A percentile compares a stretch with the other conserved stretches of the same genome.
Evolutionary conservation across 176 grass and related monocot species (phyloP).

Genomic region (Neostapfia colusana): DNA sequence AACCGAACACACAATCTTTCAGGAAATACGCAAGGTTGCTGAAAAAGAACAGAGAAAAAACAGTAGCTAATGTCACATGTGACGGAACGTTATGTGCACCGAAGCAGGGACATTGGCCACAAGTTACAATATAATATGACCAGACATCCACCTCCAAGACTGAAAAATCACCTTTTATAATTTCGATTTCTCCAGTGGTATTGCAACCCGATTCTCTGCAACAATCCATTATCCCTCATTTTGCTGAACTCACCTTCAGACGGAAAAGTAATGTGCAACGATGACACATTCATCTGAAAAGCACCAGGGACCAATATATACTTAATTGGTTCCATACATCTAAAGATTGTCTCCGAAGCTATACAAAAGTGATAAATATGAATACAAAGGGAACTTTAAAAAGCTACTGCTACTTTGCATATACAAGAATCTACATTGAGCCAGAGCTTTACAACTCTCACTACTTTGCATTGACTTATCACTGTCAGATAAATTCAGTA

Average conservation of each 20-base stretch:
- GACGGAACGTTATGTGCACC: background rate
- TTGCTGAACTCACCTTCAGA: conserved; percentile 80
- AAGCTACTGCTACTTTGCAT: conserved; percentile 7
- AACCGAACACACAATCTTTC: background rate
- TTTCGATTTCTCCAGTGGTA: conserved; percentile 97
- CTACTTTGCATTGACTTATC: background rate
- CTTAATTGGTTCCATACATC: conserved; percentile 22
- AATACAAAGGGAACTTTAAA: background rate
- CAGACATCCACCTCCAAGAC: conserved; percentile 24
- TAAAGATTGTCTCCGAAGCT: background rate
- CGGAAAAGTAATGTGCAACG: conserved; percentile 95
- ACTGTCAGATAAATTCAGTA: background rate
- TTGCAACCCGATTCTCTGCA: conserved; percentile 86
- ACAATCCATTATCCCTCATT: conserved; percentile 70
- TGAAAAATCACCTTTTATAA: conserved; percentile 62
- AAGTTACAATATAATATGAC: conserved; percentile 23
- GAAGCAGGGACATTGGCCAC: background rate
- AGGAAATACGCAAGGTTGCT: conserved; percentile 11
- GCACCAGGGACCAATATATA: conserved; percentile 31
- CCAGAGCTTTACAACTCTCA: conserved; percentile 1
- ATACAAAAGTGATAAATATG: conserved; percentile 1
- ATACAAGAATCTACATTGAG: conserved; percentile 6
- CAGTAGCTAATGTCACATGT: background rate
- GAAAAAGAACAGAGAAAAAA: conserved; percentile 9
- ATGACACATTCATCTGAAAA: conserved; percentile 80